These are phyloP conservation scores for Rhamnella rubrinervis DNA, from an alignment of 331 rosid genomes.

Conservation along the genomic window DNA sequence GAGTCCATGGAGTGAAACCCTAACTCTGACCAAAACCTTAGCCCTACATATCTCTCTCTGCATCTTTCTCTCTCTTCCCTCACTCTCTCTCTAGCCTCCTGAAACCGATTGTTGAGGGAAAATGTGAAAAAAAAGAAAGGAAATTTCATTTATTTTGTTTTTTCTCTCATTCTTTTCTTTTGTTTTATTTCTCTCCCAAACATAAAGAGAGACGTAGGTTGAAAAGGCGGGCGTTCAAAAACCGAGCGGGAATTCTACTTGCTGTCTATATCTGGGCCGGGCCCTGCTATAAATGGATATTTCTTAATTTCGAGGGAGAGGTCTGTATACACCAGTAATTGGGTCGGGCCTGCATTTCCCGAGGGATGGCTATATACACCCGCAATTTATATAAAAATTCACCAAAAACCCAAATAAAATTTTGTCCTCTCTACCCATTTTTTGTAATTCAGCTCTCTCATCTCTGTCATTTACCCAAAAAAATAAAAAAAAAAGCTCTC, in stretches of 20 bases:
- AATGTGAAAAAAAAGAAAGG: background rate
- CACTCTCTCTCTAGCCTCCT: background rate
- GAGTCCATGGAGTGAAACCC: constrained; percentile 47
- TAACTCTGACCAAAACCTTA: constrained; percentile 9
- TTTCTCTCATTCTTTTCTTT: background rate
- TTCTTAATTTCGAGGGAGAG: no score
- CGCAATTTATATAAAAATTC: no score
- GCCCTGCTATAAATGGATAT: background rate
- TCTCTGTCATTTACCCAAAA: no score
- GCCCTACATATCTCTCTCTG: constrained; percentile 24
- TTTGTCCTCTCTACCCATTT: no score
- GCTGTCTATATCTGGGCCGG: background rate
- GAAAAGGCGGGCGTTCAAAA: constrained; percentile 53
- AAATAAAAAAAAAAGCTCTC: no score
- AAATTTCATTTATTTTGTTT: background rate
- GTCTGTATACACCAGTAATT: no score
- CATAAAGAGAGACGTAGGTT: background rate
- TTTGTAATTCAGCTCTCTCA: no score
- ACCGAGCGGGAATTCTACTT: constrained; percentile 45
- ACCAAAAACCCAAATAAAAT: no score
- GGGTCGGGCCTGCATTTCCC: no score
- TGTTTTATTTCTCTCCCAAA: background rate
- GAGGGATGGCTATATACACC: no score
- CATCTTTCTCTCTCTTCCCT: constrained; percentile 24
- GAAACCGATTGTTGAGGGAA: constrained; percentile 10